These are phyloP conservation scores for Trametes cinnabarina DNA, from an alignment of 768 basidiomycete genomes.

Conservation along the genomic window DNA sequence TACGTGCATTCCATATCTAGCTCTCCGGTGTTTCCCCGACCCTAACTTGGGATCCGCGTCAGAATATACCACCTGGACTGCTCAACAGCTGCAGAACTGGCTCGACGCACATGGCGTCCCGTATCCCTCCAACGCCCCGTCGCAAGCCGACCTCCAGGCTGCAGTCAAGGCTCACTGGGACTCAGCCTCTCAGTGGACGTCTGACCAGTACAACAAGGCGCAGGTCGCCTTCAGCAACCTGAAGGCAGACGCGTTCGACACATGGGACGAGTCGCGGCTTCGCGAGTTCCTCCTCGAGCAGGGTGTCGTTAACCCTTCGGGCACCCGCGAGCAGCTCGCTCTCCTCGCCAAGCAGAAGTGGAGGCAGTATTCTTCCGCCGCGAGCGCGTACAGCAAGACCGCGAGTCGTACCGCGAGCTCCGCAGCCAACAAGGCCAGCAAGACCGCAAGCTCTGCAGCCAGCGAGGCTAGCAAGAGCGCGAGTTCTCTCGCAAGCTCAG, in stretches of 20 bases:
- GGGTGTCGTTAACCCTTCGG: conserved; percentile 79
- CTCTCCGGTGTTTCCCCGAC: conserved; percentile 21
- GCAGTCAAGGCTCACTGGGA: conserved; percentile 66
- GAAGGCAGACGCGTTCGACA: conserved; percentile 63
- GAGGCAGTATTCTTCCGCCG: conserved; percentile 55
- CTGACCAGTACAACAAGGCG: conserved; percentile 61
- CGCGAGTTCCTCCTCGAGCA: conserved; percentile 84
- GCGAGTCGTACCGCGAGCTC: conserved; percentile 25
- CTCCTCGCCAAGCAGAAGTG: conserved; percentile 74
- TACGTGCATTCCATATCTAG: conserved; percentile 10
- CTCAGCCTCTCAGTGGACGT: conserved; percentile 45
- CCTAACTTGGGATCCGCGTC: background rate
- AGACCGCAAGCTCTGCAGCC: conserved; percentile 24
- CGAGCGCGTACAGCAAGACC: conserved; percentile 46
- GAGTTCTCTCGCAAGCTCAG: conserved; percentile 38
- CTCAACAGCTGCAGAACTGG: conserved; percentile 63
- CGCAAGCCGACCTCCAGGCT: conserved; percentile 30
- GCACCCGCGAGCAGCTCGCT: conserved; percentile 76
- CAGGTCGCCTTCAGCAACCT: conserved; percentile 56
- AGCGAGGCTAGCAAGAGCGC: conserved; percentile 40
- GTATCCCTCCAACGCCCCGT: conserved; percentile 37
- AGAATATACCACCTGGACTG: conserved; percentile 57
- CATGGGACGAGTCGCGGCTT: conserved; percentile 82
- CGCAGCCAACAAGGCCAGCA: conserved; percentile 23
- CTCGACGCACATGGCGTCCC: conserved; percentile 64